Evolutionary conservation across 164 flowering plant species (phyloP).

Genomic region (Berberis vulgaris): DNA sequence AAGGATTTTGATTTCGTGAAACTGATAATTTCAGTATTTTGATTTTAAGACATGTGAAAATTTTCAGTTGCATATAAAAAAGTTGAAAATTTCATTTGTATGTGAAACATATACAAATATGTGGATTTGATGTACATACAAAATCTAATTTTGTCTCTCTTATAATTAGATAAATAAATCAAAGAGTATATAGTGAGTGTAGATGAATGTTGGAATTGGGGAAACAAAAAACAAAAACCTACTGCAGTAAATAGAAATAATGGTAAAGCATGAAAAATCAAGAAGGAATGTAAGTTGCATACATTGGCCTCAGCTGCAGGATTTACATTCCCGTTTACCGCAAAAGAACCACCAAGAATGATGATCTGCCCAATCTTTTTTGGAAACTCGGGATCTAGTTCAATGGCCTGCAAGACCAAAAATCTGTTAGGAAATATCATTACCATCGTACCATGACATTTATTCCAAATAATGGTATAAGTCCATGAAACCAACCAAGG

Average conservation of each 20-base stretch:
- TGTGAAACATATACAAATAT: too few species aligned
- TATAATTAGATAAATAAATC: too few species aligned
- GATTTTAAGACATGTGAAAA: too few species aligned
- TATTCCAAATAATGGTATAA: neutral
- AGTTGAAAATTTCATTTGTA: too few species aligned
- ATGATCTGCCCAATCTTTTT: slow-evolving; percentile 67
- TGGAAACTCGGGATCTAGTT: slow-evolving; percentile 65
- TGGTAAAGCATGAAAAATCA: neutral
- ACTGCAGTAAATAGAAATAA: neutral
- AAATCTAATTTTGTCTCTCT: too few species aligned
- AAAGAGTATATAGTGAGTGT: too few species aligned
- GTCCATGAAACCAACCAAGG: slow-evolving; percentile 44
- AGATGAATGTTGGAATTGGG: too few species aligned
- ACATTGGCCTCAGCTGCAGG: slow-evolving; percentile 99
- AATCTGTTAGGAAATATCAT: neutral
- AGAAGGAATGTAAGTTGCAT: slow-evolving; percentile 15
- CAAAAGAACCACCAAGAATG: slow-evolving; percentile 91
- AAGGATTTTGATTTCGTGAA: too few species aligned
- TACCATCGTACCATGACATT: neutral
- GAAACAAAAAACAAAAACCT: neutral
- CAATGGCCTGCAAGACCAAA: slow-evolving; percentile 47
- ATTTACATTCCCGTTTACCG: slow-evolving; percentile 91
- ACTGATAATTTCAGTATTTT: too few species aligned
- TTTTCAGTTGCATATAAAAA: too few species aligned
- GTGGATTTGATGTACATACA: too few species aligned